Conservation (phyloP, 371 early-diverging fungal genomes). For the Quaeritorhiza haematococci region DNA sequence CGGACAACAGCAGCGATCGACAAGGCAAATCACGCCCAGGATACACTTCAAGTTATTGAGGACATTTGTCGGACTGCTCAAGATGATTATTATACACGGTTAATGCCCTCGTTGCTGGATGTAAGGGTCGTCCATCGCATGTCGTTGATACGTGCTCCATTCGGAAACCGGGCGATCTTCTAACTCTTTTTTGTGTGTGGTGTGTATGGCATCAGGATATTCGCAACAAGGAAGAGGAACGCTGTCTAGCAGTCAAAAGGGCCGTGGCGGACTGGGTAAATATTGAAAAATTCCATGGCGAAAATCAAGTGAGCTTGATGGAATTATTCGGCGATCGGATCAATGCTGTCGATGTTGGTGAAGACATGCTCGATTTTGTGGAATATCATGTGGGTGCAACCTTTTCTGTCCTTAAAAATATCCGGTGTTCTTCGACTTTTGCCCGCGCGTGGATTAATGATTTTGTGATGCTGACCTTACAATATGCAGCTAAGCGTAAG, state of each 20-base stretch:
- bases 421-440: background rate
- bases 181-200: too few species aligned
- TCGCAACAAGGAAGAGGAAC: constrained; percentile 19
- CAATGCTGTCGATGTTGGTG: constrained; percentile 17
- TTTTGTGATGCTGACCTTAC: too few species aligned
- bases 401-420: background rate
- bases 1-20: constrained; percentile 22
- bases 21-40: constrained; percentile 28
- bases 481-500: too few species aligned
- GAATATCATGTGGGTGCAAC: constrained; percentile 14
- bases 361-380: constrained; percentile 28
- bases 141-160: too few species aligned
- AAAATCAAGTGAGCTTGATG: constrained; percentile 3
- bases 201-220: constrained; percentile 20
- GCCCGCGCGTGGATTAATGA: background rate
- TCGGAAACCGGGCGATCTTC: too few species aligned
- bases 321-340: constrained; percentile 9
- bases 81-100: constrained; percentile 26
- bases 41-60: constrained; percentile 24
- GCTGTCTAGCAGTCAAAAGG: constrained; percentile 17
- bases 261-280: constrained; percentile 18
- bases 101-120: constrained; percentile 26
- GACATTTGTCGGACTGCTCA: constrained; percentile 26
- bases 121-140: constrained; percentile 1
- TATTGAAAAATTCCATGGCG: constrained; percentile 20